These are phyloP conservation scores for Xylaria castorea DNA, from an alignment of 495 filamentous ascomycete species.

Conservation along the genomic window DNA sequence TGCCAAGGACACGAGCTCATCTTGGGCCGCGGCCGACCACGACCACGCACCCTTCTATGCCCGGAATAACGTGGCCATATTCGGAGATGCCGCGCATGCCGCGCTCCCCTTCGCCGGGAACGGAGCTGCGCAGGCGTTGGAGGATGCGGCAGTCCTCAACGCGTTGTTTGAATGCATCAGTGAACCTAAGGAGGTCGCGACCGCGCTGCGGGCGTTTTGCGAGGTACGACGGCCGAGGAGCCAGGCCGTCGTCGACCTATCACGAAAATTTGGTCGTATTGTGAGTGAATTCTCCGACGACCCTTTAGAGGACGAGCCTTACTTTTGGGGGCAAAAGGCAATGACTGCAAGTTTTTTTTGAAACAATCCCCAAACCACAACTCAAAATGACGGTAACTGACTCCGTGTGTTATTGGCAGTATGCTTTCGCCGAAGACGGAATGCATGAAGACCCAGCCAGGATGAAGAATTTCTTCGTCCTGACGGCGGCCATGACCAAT, in stretches of 20 bases:
- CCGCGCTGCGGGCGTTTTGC: slow-evolving; percentile 42
- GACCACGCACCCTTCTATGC: slow-evolving; percentile 59
- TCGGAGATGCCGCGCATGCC: slow-evolving; percentile 68
- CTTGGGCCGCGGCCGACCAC: slow-evolving; percentile 53
- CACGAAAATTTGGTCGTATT: slow-evolving; percentile 42
- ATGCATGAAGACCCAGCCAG: slow-evolving; percentile 45
- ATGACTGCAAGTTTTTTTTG: not conserved
- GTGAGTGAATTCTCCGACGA: not conserved
- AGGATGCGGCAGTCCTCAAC: slow-evolving; percentile 60
- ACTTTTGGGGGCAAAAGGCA: not conserved
- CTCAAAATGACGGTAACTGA: not conserved
- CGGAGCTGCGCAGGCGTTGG: slow-evolving; percentile 67
- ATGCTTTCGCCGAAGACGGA: slow-evolving; percentile 42
- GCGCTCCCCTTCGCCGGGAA: slow-evolving; percentile 63
- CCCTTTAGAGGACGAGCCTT: not conserved
- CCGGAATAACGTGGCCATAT: slow-evolving; percentile 54
- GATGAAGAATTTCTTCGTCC: slow-evolving; percentile 39
- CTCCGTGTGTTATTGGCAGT: slow-evolving; percentile 19
- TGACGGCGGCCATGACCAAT: slow-evolving; percentile 43
- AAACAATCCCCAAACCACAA: not conserved
- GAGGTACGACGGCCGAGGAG: slow-evolving; percentile 38
- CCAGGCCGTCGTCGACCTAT: slow-evolving; percentile 42
- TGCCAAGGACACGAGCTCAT: slow-evolving; percentile 41
- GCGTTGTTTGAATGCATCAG: slow-evolving; percentile 39
- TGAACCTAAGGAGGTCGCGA: slow-evolving; percentile 23